Percentiles rank a stretch among this genome's conserved stretches.
These are phyloP conservation scores for Thalassiosira delicatula DNA, from an alignment of 352 stramenopile genomes.

Conservation along the genomic window DNA sequence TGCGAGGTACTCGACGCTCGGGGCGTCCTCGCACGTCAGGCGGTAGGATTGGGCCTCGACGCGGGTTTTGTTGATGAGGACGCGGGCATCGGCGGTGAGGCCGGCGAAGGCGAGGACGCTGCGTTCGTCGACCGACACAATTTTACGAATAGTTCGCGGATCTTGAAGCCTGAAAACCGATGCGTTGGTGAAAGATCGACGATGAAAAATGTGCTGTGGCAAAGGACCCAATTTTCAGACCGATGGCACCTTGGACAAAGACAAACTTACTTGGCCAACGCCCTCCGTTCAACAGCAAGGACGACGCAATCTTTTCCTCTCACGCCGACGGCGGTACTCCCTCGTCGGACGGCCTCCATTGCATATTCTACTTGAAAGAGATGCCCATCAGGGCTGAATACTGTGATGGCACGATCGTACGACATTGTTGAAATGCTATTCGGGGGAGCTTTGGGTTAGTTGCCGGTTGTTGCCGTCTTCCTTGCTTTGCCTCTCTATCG, in stretches of 20 bases:
- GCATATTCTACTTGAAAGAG: no score
- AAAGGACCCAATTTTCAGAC: not conserved
- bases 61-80: constrained; percentile 94
- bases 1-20: constrained; percentile 95
- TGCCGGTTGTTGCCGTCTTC: no score
- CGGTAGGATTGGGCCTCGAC: constrained; percentile 97
- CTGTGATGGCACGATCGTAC: no score
- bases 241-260: constrained; percentile 30
- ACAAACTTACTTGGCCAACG: no score
- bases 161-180: constrained; percentile 92
- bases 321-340: no score
- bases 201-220: constrained; percentile 14
- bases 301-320: no score
- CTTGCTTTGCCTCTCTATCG: no score
- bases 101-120: constrained; percentile 98
- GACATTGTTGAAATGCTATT: no score
- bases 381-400: no score
- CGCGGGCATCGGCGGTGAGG: constrained; percentile 96
- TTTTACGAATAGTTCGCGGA: constrained; percentile 98
- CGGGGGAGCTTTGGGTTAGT: no score
- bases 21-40: constrained; percentile 89
- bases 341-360: no score
- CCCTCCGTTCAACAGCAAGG: no score
- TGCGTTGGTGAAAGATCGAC: not conserved
- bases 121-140: constrained; percentile 97